Evolutionary conservation across 2,329 filamentous ascomycete species (phyloP), one percentile per base, ranked within the genome.

Genomic region (Ophiostoma sp.): DNA sequence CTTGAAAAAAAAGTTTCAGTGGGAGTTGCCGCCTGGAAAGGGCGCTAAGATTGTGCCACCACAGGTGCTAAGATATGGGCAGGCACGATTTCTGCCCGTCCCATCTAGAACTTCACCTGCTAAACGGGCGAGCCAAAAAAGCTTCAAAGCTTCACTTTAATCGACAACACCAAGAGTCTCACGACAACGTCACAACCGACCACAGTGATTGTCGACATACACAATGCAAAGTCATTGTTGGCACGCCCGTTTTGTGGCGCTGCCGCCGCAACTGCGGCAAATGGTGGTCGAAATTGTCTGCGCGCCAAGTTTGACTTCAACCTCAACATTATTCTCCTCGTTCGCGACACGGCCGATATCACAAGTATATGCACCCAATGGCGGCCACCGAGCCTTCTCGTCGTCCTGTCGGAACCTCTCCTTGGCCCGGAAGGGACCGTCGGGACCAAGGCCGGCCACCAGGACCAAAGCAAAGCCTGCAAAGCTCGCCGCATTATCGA

Each of bases 401-500:
- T 61, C 52, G 28, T 52, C 69, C 9, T 36, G 33, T 25, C 48
- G 25, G 25, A n/a, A 25, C 48, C 28, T 61, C 8, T 17, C 42
- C 17, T 36, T 70, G 52, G 52, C 50, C 5, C 69, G 45, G 50
- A 45, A 31, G 33, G 19, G 7, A 9, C 28, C 31, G 31, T 8
- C 31, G 68, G 79, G 78, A 0, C 75, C 69, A 0, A 77, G 77
- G 33, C 78, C 48, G 9, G 75, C 74, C 77, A 77, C 77, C 76
- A 75, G 74, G 17, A 3, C 42, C 15, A 48, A 48, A 6, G 42
- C 15, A 17, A 48, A 68, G 42, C 45, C 17, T 19, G 17, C 39
- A 17, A 22, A 39, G 36, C 11, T 17, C 36, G 9, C 19, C 4
- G 22, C 33, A 17, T 25, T 28, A 5, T 33, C 55, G 2, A 39